Evolutionary conservation across 176 grass and related monocot species (phyloP), one percentile per base, ranked within the genome.

Genomic region (Pontederia crassipes): DNA sequence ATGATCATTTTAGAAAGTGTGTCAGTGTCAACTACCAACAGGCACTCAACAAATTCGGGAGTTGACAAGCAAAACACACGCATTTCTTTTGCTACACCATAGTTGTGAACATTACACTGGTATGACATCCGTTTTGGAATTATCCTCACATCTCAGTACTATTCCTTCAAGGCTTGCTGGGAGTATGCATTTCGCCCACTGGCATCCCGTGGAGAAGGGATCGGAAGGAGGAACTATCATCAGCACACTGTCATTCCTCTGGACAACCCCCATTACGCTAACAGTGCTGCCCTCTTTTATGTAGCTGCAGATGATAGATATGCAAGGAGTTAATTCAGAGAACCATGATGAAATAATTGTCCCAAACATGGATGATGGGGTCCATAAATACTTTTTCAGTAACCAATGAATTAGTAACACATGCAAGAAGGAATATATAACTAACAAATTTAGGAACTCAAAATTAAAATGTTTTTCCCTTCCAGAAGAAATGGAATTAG

Each of bases 261-360:
- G 87, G 29, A 97, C 84, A 72, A 97, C 77, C 49, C 93, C 93
- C 87, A 91, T 85, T 60, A 97, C 87, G 71, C 93, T 97, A 59
- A 97, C 87, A n/a, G 93, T 97, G 66, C 87, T 97, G 17, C 87
- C 93, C 78, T 97, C 93, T 73, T 97, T 97, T 32, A 97, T 85
- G 67, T 97, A 97, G 68, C 93, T 97, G 68, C 49, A 70, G 50
- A 59, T 17, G 51, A n/a, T 58, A 55, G 62, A 60, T 11, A 70
- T 48, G n/a, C n/a, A n/a, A 51, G 48, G 11, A 9, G 17, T 49
- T 58, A 67, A 15, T 27, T 46, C 24, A 65, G 27, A 35, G 29
- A 35, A 35, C 29, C 29, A n/a, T n/a, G n/a, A n/a, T n/a, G 29
- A 35, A 4, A 35, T 2, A 35, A 35, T 35, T 35, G 4, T 35